Conservation (phyloP, 108 stramenopile species). For the Asterionellopsis glacialis region DNA sequence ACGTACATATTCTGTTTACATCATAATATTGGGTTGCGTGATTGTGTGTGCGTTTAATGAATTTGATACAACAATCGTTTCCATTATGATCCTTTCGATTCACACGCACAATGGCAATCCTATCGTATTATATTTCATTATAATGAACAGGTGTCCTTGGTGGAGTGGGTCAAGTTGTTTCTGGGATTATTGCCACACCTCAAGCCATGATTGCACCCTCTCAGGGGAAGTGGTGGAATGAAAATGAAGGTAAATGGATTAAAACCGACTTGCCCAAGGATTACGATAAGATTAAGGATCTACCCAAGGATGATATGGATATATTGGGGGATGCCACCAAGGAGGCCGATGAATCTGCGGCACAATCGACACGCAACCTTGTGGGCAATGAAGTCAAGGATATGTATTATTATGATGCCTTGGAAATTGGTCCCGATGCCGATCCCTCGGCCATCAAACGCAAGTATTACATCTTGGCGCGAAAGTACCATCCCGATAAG, state of each 20-base stretch:
- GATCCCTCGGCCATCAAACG: slow-evolving; percentile 79
- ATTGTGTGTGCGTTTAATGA: neutral
- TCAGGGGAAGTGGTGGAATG: slow-evolving; percentile 84
- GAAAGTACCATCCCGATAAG: slow-evolving; percentile 90
- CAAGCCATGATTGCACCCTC: slow-evolving; percentile 48
- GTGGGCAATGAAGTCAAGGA: slow-evolving; percentile 59
- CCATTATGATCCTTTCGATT: neutral
- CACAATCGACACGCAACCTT: neutral
- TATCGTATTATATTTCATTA: neutral
- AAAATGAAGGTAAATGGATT: slow-evolving; percentile 54
- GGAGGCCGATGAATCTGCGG: slow-evolving; percentile 31
- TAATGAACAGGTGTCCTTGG: slow-evolving; percentile 26
- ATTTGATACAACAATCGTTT: neutral
- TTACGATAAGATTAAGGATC: slow-evolving; percentile 10
- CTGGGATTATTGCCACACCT: slow-evolving; percentile 59
- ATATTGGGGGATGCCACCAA: slow-evolving; percentile 40
- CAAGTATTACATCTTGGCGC: slow-evolving; percentile 84
- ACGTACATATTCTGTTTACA: neutral
- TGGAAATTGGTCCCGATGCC: slow-evolving; percentile 69
- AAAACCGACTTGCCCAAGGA: slow-evolving; percentile 46
- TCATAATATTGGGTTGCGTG: neutral
- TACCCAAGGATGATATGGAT: slow-evolving; percentile 66
- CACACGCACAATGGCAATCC: too few species aligned
- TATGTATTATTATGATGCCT: slow-evolving; percentile 64
- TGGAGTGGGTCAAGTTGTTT: slow-evolving; percentile 48